phyloP scores from a whole-genome alignment of 139 green algal species.

The Protoeuglena noctilucae region DNA sequence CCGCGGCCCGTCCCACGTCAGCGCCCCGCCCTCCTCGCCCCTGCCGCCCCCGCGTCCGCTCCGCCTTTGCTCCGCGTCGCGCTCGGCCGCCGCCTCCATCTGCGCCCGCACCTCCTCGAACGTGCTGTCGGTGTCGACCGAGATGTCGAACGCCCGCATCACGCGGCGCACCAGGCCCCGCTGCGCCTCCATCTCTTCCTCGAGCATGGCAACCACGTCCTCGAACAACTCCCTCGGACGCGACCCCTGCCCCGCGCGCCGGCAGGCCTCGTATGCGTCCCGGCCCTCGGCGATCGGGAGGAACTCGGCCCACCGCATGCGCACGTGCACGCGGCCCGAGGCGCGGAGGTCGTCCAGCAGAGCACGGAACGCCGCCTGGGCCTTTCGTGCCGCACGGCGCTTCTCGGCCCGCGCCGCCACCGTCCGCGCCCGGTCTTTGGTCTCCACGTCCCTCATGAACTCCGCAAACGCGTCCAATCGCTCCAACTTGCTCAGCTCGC shows the following conservation, averaged over 20 bases:
- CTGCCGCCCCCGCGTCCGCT: too few relatives aligned
- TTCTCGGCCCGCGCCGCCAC: too few relatives aligned
- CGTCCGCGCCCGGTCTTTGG: not conserved
- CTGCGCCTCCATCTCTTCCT: not conserved
- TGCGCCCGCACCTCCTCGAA: not conserved
- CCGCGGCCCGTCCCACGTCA: not conserved
- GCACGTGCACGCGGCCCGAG: not conserved
- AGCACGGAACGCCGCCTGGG: not conserved
- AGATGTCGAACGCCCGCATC: not conserved
- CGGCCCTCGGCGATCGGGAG: not conserved
- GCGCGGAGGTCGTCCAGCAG: not conserved
- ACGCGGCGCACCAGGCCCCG: not conserved
- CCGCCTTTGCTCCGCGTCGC: not conserved
- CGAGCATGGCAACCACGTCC: not conserved
- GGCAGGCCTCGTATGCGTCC: not conserved
- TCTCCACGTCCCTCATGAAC: not conserved
- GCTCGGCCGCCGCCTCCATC: not conserved
- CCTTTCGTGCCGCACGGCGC: too few relatives aligned
- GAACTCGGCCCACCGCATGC: not conserved
- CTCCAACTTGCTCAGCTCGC: slow-evolving; percentile 1
- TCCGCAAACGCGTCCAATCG: not conserved
- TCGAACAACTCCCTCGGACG: not conserved
- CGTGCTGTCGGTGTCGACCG: not conserved
- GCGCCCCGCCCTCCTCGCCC: too few relatives aligned
- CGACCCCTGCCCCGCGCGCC: not conserved